phyloP scores from a whole-genome alignment of 2,329 filamentous ascomycete species.

The Cadophora malorum region DNA sequence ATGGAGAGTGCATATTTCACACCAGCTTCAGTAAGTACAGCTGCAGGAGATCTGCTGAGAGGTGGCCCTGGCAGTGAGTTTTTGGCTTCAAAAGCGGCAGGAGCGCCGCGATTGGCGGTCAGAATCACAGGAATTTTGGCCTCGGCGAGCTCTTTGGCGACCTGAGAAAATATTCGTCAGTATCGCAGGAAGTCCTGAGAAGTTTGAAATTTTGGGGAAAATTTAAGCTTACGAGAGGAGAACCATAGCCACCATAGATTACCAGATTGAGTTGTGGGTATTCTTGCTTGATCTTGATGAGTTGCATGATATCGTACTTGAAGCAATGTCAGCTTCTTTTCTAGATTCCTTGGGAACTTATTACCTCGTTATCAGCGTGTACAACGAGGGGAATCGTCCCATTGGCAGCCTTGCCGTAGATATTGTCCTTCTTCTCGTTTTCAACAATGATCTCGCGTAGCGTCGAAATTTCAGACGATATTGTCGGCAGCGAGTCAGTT shows the following conservation, averaged over 20 bases:
- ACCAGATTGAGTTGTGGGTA: conserved; percentile 46
- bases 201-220: neutral
- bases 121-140: conserved; percentile 53
- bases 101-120: conserved; percentile 47
- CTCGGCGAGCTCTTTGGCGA: conserved; percentile 49
- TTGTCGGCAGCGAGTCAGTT: conserved; percentile 41
- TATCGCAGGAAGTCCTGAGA: no score
- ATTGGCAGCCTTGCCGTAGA: conserved; percentile 49
- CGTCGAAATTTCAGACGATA: conserved; percentile 44
- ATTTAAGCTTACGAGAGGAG: conserved; percentile 46
- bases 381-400: conserved; percentile 50
- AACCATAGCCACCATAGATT: conserved; percentile 49
- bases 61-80: conserved; percentile 52
- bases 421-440: conserved; percentile 46
- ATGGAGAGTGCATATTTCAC: conserved; percentile 48
- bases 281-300: conserved; percentile 49
- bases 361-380: conserved; percentile 49
- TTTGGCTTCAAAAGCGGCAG: conserved; percentile 47
- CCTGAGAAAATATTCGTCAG: conserved; percentile 34
- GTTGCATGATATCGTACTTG: conserved; percentile 50
- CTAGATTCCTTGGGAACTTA: neutral
- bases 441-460: conserved; percentile 48
- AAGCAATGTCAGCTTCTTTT: neutral
- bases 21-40: conserved; percentile 50
- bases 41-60: conserved; percentile 49